Evolutionary conservation across 2,329 filamentous ascomycete species (phyloP).

Genomic region (Saccharata proteae): DNA sequence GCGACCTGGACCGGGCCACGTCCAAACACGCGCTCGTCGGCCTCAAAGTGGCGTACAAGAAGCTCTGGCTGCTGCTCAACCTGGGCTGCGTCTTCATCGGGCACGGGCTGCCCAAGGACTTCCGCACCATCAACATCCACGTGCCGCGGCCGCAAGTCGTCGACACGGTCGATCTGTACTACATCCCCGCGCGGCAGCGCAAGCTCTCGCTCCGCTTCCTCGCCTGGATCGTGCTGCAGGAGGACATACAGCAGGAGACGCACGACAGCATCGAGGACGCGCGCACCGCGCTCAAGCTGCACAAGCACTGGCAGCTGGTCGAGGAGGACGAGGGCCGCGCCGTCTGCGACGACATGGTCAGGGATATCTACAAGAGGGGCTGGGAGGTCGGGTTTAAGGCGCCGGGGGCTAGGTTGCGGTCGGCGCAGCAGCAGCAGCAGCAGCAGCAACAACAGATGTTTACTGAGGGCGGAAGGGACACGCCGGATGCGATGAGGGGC

Average conservation of each 20-base stretch:
- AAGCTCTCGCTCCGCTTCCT: constrained; percentile 85
- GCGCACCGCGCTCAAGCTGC: constrained; percentile 77
- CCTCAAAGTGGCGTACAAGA: constrained; percentile 91
- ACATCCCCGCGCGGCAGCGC: constrained; percentile 66
- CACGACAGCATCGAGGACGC: constrained; percentile 97
- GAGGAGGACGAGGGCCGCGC: constrained; percentile 80
- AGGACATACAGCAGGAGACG: constrained; percentile 83
- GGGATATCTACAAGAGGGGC: constrained; percentile 68
- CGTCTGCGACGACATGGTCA: constrained; percentile 68
- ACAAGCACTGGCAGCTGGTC: constrained; percentile 80
- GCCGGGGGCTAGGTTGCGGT: too few relatives aligned
- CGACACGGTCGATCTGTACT: constrained; percentile 88
- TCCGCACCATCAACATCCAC: constrained; percentile 96
- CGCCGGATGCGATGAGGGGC: too few relatives aligned
- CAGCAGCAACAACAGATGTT: too few relatives aligned
- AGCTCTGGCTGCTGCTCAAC: constrained; percentile 92
- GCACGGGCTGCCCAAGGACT: constrained; percentile 87
- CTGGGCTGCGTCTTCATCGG: constrained; percentile 88
- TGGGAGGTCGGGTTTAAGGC: constrained; percentile 37
- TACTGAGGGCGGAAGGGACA: too few relatives aligned
- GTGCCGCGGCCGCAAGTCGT: constrained; percentile 83
- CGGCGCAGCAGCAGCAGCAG: too few relatives aligned
- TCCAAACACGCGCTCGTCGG: constrained; percentile 73
- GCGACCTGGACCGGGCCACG: constrained; percentile 69
- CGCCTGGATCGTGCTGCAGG: constrained; percentile 80